Evolutionary conservation across 2,329 filamentous ascomycete species (phyloP).

Genomic region (Xylaria sp.): DNA sequence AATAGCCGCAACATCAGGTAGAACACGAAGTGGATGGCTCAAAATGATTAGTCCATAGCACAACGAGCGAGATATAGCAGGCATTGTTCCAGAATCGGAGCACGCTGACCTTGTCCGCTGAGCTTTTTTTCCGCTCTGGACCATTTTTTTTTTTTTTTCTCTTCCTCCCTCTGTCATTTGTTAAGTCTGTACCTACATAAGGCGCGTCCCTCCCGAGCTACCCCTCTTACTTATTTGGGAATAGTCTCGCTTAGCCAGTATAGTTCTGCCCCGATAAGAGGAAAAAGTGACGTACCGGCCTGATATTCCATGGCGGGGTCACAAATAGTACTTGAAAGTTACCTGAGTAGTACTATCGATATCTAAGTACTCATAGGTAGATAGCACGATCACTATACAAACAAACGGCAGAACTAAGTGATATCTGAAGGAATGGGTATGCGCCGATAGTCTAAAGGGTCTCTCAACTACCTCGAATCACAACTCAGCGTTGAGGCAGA

Average conservation of each 20-base stretch:
- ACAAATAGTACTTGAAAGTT: background rate
- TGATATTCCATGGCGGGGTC: conserved; percentile 29
- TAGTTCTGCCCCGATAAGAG: conserved; percentile 19
- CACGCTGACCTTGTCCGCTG: too few species aligned
- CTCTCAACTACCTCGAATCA: background rate
- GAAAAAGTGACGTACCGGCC: conserved; percentile 27
- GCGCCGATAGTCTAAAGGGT: background rate
- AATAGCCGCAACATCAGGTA: conserved; percentile 34
- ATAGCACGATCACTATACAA: too few species aligned
- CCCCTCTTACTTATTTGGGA: conserved; percentile 35
- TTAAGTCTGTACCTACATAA: background rate
- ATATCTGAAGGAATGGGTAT: background rate
- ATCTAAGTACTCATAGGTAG: too few species aligned
- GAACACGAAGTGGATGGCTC: conserved; percentile 41
- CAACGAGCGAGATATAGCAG: conserved; percentile 24
- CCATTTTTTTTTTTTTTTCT: background rate
- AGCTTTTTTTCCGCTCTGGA: too few species aligned
- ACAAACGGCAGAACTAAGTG: background rate
- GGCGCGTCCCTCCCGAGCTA: background rate
- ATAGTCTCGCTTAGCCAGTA: conserved; percentile 26
- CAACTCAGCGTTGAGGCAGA: background rate
- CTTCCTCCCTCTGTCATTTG: background rate
- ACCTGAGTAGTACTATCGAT: background rate
- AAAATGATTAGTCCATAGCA: conserved; percentile 34
- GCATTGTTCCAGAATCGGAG: conserved; percentile 33